Percentiles rank a stretch among this genome's conserved stretches.
Conservation (phyloP, 441 rosid species). For the Omphalea diandra region DNA sequence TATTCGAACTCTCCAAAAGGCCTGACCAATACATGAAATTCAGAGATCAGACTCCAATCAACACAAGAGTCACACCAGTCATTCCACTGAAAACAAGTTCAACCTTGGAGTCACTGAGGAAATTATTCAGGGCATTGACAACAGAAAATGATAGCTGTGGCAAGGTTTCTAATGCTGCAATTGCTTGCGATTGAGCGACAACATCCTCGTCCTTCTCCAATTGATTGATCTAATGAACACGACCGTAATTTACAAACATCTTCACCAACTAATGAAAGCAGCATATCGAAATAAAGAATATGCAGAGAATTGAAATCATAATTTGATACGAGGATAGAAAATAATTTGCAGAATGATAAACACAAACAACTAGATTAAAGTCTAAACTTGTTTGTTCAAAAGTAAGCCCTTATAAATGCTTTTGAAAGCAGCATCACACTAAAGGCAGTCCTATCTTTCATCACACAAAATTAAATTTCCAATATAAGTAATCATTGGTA, state of each 20-base stretch:
- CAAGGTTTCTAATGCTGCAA: constrained; percentile 66
- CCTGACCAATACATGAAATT: constrained; percentile 47
- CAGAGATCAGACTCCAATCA: constrained; percentile 12
- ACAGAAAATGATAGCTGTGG: constrained; percentile 80
- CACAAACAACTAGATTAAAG: not conserved
- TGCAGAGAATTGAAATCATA: not conserved
- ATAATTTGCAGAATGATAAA: no score
- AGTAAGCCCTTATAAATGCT: not conserved
- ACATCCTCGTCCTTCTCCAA: constrained; percentile 98
- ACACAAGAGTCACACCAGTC: constrained; percentile 18
- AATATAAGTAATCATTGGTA: not conserved
- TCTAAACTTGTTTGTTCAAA: not conserved
- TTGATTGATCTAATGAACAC: constrained; percentile 74
- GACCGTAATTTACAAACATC: constrained; percentile 13
- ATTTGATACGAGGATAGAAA: no score
- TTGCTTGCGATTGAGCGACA: constrained; percentile 95
- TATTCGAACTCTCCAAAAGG: constrained; percentile 95
- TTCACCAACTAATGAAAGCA: constrained; percentile 9
- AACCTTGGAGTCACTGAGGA: constrained; percentile 90
- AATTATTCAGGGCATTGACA: constrained; percentile 74
- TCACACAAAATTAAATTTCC: not conserved
- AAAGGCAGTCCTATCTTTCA: not conserved
- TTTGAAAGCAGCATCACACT: not conserved
- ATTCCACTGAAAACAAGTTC: constrained; percentile 24
- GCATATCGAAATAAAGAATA: not conserved